phyloP scores from a whole-genome alignment of 805 yeast genomes.

The Barnettozyma salicaria region DNA sequence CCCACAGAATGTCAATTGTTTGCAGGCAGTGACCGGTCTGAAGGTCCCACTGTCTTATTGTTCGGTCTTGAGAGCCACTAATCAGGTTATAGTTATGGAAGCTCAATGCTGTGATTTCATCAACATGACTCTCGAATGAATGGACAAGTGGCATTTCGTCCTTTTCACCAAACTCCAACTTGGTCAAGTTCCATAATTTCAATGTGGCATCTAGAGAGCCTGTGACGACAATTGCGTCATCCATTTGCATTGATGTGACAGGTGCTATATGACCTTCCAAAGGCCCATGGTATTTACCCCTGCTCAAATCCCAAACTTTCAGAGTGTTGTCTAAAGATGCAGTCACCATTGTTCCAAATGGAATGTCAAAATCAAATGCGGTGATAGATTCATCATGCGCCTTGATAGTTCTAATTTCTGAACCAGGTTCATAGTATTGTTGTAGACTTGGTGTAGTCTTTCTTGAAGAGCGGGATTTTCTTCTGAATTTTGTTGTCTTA shows the following conservation, averaged over 20 bases:
- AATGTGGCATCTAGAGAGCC: conserved; percentile 63
- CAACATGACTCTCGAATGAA: conserved; percentile 60
- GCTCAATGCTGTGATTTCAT: conserved; percentile 57
- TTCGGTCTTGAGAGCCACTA: conserved; percentile 65
- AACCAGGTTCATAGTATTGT: conserved; percentile 56
- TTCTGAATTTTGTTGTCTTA: conserved; percentile 21
- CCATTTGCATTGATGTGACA: conserved; percentile 55
- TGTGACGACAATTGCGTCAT: conserved; percentile 40
- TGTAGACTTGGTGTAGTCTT: conserved; percentile 59
- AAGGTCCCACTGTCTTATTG: conserved; percentile 73
- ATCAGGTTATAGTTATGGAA: conserved; percentile 49
- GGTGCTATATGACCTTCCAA: conserved; percentile 58
- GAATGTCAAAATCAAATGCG: conserved; percentile 62
- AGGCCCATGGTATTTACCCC: conserved; percentile 42
- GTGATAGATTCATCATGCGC: conserved; percentile 51
- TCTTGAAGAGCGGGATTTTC: conserved; percentile 31
- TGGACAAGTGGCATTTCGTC: conserved; percentile 35
- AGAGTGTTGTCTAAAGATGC: conserved; percentile 75
- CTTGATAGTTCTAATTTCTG: conserved; percentile 41
- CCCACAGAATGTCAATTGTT: conserved; percentile 65
- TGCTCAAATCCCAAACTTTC: conserved; percentile 76
- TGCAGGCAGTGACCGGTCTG: conserved; percentile 59
- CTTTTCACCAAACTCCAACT: conserved; percentile 19
- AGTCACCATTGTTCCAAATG: conserved; percentile 71
- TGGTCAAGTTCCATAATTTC: conserved; percentile 51